Conservation (phyloP, 2,329 filamentous ascomycete species). For the Alternaria burnsii region DNA sequence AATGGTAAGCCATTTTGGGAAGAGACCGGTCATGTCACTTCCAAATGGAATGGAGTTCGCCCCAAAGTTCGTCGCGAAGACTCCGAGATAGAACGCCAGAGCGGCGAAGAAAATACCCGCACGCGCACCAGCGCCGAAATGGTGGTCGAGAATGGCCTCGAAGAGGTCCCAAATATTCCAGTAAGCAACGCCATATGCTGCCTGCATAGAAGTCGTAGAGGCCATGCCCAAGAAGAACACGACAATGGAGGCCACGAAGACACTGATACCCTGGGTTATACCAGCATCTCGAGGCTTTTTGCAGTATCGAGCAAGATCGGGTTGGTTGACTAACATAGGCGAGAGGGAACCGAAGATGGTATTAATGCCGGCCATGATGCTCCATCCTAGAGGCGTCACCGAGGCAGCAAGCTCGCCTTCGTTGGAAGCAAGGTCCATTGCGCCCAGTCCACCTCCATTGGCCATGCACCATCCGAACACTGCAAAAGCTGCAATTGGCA, state of each 20-base stretch:
- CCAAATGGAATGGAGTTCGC: constrained; percentile 55
- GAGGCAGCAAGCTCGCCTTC: constrained; percentile 9
- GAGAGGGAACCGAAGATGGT: constrained; percentile 54
- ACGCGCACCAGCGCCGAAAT: constrained; percentile 51
- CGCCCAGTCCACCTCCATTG: constrained; percentile 40
- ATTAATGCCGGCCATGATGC: constrained; percentile 54
- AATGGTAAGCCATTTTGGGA: constrained; percentile 56
- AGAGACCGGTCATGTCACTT: constrained; percentile 53
- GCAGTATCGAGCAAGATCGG: constrained; percentile 54
- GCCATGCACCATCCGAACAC: constrained; percentile 51
- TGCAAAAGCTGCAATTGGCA: constrained; percentile 46
- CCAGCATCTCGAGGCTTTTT: constrained; percentile 43
- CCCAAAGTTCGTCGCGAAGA: constrained; percentile 56
- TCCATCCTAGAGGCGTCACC: constrained; percentile 42
- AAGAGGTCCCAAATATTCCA: constrained; percentile 60
- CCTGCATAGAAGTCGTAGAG: constrained; percentile 50
- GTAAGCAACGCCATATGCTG: constrained; percentile 49
- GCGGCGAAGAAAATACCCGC: constrained; percentile 53
- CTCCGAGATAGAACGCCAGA: constrained; percentile 50
- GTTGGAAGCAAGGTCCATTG: constrained; percentile 23
- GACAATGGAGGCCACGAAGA: constrained; percentile 40
- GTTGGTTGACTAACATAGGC: constrained; percentile 53
- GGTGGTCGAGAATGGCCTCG: constrained; percentile 53
- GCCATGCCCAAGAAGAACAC: not conserved
- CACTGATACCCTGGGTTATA: constrained; percentile 44